Evolutionary conservation across 345 rosid species (phyloP).

Genomic region (Ceriops decandra): DNA sequence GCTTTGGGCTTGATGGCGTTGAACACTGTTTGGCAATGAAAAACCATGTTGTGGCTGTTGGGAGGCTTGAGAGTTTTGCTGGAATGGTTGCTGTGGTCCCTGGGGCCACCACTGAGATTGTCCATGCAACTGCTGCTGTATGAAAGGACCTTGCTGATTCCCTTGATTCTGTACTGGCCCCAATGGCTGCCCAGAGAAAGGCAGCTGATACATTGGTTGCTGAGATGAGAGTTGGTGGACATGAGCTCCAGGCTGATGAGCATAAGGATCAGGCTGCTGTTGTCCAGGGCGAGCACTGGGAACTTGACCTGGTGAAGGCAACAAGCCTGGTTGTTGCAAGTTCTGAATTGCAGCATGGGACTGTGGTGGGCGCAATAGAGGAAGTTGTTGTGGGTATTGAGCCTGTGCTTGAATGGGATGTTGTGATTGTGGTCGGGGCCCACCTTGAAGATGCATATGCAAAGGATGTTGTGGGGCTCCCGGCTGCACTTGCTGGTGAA

Average conservation of each 20-base stretch:
- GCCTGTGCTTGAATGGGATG: slow-evolving; percentile 38
- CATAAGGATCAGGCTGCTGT: slow-evolving; percentile 38
- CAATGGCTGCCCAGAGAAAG: slow-evolving; percentile 40
- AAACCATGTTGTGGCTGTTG: slow-evolving; percentile 42
- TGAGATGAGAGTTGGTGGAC: slow-evolving; percentile 39
- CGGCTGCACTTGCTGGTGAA: slow-evolving; percentile 34
- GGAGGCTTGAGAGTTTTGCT: slow-evolving; percentile 31
- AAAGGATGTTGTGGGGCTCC: slow-evolving; percentile 36
- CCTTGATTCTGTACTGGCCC: slow-evolving; percentile 37
- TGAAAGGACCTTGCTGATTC: slow-evolving; percentile 35
- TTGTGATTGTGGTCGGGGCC: slow-evolving; percentile 36
- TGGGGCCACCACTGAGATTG: slow-evolving; percentile 46
- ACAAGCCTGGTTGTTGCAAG: slow-evolving; percentile 39
- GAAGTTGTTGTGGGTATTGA: slow-evolving; percentile 45
- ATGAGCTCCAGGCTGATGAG: slow-evolving; percentile 40
- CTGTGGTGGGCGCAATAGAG: slow-evolving; percentile 38
- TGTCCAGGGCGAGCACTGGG: slow-evolving; percentile 28
- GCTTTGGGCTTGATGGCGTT: slow-evolving; percentile 32
- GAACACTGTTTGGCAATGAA: slow-evolving; percentile 21
- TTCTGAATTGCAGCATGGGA: slow-evolving; percentile 36
- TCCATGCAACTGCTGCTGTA: slow-evolving; percentile 39
- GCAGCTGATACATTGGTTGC: slow-evolving; percentile 42
- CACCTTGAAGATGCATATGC: slow-evolving; percentile 34
- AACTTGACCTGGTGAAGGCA: slow-evolving; percentile 36
- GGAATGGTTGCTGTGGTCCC: slow-evolving; percentile 31